These are phyloP conservation scores for Iris macrosiphon DNA, from an alignment of 106 monocot species.

Conservation along the genomic window DNA sequence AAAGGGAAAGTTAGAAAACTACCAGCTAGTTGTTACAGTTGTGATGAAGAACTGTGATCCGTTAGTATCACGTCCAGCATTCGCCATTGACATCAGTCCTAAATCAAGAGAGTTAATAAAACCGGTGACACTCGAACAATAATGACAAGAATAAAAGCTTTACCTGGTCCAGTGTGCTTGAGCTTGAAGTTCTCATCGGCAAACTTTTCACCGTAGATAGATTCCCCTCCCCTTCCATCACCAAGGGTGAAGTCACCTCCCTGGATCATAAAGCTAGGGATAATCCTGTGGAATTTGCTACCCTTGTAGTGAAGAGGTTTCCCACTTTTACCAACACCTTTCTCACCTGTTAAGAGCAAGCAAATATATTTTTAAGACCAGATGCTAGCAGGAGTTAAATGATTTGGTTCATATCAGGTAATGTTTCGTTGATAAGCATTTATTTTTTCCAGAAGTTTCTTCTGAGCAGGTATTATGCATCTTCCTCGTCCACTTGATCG, in stretches of 20 bases:
- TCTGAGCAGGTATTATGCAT: too few relatives aligned
- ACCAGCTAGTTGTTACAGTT: conserved; percentile 82
- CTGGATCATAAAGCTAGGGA: conserved; percentile 91
- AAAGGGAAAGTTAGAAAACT: conserved; percentile 1
- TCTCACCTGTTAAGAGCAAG: conserved; percentile 37
- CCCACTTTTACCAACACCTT: conserved; percentile 50
- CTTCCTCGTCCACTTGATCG: too few relatives aligned
- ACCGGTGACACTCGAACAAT: too few relatives aligned
- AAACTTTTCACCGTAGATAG: conserved; percentile 74
- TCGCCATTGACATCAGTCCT: conserved; percentile 88
- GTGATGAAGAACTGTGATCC: conserved; percentile 96
- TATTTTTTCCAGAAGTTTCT: too few relatives aligned
- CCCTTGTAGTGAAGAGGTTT: conserved; percentile 88
- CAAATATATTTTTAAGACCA: too few relatives aligned
- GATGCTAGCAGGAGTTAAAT: too few relatives aligned
- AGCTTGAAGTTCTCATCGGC: conserved; percentile 85
- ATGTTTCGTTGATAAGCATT: too few relatives aligned
- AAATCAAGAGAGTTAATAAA: background rate
- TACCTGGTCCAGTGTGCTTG: conserved; percentile 85
- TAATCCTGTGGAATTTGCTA: conserved; percentile 85
- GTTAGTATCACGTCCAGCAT: conserved; percentile 66
- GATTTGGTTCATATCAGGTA: too few relatives aligned
- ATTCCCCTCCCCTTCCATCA: conserved; percentile 79
- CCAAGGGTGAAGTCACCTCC: conserved; percentile 82
- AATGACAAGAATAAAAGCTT: background rate